Evolutionary conservation across 495 filamentous ascomycete genomes (phyloP).

Genomic region (Penicillium dipodomyicola): DNA sequence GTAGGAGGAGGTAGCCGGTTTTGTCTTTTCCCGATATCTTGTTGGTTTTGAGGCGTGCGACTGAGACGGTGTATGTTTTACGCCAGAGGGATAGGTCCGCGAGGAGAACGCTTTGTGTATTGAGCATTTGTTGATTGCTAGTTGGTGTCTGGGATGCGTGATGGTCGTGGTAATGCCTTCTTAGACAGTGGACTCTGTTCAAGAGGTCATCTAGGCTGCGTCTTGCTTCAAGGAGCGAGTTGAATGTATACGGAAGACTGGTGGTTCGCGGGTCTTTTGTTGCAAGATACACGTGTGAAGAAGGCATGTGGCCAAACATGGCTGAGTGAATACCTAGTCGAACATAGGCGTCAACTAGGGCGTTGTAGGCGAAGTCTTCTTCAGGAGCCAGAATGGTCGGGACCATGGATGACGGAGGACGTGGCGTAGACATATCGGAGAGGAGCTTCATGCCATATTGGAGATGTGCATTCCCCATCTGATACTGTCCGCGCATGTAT

Average conservation of each 20-base stretch:
- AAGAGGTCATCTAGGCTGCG: constrained; percentile 20
- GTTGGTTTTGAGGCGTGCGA: constrained; percentile 7
- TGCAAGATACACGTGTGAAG: constrained; percentile 18
- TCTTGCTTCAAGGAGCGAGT: constrained; percentile 13
- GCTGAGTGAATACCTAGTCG: constrained; percentile 20
- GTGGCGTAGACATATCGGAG: constrained; percentile 6
- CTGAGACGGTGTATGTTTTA: constrained; percentile 14
- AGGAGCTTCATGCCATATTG: constrained; percentile 37
- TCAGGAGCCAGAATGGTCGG: constrained; percentile 14
- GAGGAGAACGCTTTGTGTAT: constrained; percentile 8
- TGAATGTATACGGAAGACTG: constrained; percentile 15
- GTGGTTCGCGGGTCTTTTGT: constrained; percentile 15
- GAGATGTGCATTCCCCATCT: constrained; percentile 45
- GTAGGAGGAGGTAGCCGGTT: constrained; percentile 34
- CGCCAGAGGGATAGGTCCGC: constrained; percentile 17
- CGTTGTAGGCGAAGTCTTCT: constrained; percentile 25
- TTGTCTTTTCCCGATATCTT: constrained; percentile 10
- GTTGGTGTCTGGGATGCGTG: not conserved
- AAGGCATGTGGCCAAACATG: constrained; percentile 23
- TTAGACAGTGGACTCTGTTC: constrained; percentile 21
- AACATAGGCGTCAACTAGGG: constrained; percentile 21
- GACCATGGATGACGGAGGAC: constrained; percentile 7
- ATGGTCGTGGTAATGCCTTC: constrained; percentile 6
- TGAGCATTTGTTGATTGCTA: constrained; percentile 3
- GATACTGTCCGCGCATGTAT: constrained; percentile 46